These are phyloP conservation scores for Aristolochia contorta DNA, from an alignment of 164 flowering plant genomes.

Conservation along the genomic window DNA sequence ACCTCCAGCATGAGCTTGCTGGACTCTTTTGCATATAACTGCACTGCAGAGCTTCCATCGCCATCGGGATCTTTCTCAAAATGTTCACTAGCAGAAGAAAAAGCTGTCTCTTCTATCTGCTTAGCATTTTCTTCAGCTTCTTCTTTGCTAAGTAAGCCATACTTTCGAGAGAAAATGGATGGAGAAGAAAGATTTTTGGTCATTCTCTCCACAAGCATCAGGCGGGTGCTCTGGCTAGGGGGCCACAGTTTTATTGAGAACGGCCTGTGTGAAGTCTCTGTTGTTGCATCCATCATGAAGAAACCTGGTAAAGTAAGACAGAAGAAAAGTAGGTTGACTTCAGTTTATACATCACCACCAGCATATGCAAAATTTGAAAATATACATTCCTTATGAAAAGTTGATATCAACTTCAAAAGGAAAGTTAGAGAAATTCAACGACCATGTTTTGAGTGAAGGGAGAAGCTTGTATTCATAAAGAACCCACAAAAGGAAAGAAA, in stretches of 20 bases:
- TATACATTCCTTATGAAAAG: not conserved
- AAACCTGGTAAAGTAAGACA: not conserved
- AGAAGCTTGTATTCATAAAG: no score
- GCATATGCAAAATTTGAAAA: not conserved
- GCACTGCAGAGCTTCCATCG: conserved; percentile 93
- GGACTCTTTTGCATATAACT: conserved; percentile 87
- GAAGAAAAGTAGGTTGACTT: not conserved
- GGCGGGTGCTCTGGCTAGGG: conserved; percentile 70
- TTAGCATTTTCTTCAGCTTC: conserved; percentile 78
- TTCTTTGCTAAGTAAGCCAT: conserved; percentile 47
- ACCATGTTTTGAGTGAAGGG: no score
- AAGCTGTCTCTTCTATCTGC: conserved; percentile 67
- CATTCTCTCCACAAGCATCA: conserved; percentile 72
- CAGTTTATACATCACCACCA: not conserved
- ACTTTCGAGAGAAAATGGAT: conserved; percentile 68
- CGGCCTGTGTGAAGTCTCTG: conserved; percentile 23
- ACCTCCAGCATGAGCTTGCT: conserved; percentile 73
- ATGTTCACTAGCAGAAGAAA: conserved; percentile 51
- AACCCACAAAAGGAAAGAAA: no score
- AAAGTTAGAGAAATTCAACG: not conserved
- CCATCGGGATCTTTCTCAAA: conserved; percentile 88
- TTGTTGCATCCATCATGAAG: conserved; percentile 28
- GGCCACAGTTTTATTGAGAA: conserved; percentile 91
- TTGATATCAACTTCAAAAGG: not conserved
- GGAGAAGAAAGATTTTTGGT: conserved; percentile 63